Conservation (phyloP, 768 basidiomycete species). For the Daedaleopsis nitida region DNA sequence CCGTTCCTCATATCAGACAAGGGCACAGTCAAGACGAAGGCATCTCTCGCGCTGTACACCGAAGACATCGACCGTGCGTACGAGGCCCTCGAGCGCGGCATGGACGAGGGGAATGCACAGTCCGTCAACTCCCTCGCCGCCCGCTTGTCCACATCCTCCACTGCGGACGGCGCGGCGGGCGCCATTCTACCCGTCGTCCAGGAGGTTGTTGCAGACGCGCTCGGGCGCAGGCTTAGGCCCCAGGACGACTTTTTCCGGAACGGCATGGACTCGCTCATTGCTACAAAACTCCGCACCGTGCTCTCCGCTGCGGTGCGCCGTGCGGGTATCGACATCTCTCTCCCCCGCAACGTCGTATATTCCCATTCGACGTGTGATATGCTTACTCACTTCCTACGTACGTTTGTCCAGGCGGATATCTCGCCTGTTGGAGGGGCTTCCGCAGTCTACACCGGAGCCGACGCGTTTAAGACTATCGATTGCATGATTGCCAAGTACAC, state of each 20-base stretch:
- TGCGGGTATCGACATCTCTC: conserved; percentile 5
- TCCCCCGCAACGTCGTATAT: conserved; percentile 26
- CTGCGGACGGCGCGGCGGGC: conserved; percentile 19
- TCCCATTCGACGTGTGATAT: conserved; percentile 21
- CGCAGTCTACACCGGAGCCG: neutral
- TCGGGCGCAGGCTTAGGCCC: conserved; percentile 32
- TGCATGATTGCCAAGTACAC: conserved; percentile 24
- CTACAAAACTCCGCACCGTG: conserved; percentile 28
- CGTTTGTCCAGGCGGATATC: conserved; percentile 7
- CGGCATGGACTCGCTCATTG: conserved; percentile 25
- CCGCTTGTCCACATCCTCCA: conserved; percentile 29
- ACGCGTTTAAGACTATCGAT: neutral
- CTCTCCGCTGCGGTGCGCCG: conserved; percentile 24
- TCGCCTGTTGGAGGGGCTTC: neutral
- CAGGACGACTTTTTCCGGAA: conserved; percentile 41
- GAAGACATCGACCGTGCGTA: conserved; percentile 38
- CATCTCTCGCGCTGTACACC: conserved; percentile 33
- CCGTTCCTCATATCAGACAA: conserved; percentile 28
- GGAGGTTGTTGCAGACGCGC: conserved; percentile 35
- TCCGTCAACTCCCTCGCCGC: conserved; percentile 7
- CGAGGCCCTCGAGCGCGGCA: conserved; percentile 32
- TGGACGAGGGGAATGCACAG: conserved; percentile 34
- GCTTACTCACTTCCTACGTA: conserved; percentile 13
- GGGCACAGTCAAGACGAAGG: conserved; percentile 14
- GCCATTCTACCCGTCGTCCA: conserved; percentile 31